phyloP scores from a whole-genome alignment of 2,329 filamentous ascomycete genomes.

The Ophiostoma novo-ulmi region DNA sequence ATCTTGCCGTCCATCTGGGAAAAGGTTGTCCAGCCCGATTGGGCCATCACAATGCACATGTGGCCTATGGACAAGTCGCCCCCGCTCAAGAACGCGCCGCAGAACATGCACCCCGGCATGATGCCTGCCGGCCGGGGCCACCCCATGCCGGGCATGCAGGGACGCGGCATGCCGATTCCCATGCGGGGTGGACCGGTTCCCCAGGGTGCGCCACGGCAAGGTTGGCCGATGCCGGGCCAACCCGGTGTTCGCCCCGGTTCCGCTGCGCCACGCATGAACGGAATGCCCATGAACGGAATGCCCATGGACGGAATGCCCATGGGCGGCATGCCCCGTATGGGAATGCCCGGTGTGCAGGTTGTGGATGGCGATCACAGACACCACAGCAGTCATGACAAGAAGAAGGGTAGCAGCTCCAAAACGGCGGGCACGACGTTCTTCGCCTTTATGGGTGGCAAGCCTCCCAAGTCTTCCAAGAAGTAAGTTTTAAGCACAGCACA shows the following conservation, averaged over 20 bases:
- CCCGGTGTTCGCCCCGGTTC: not conserved
- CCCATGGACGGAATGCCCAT: not conserved
- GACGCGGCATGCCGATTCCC: slow-evolving; percentile 20
- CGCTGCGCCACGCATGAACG: not conserved
- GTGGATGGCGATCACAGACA: slow-evolving; percentile 23
- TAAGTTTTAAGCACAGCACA: slow-evolving; percentile 18
- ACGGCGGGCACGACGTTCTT: slow-evolving; percentile 18
- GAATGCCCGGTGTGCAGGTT: slow-evolving; percentile 17
- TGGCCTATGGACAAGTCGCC: slow-evolving; percentile 50
- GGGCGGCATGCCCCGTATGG: not conserved
- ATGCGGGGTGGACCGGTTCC: slow-evolving; percentile 16
- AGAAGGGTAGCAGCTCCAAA: slow-evolving; percentile 25
- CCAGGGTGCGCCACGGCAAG: not conserved
- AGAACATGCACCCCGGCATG: slow-evolving; percentile 21
- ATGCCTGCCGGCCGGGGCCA: slow-evolving; percentile 7
- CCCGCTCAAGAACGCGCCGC: slow-evolving; percentile 29
- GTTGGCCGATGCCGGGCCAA: slow-evolving; percentile 6
- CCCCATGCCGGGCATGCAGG: slow-evolving; percentile 17
- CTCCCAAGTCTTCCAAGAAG: slow-evolving; percentile 27
- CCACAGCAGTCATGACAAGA: slow-evolving; percentile 23
- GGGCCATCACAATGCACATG: slow-evolving; percentile 57
- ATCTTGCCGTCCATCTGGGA: slow-evolving; percentile 80
- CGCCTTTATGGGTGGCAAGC: slow-evolving; percentile 26
- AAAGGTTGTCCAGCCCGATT: slow-evolving; percentile 72
- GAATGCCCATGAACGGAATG: not conserved